Evolutionary conservation across 1,284 basidiomycete genomes (phyloP).

Genomic region (Malassezia brasiliensis): DNA sequence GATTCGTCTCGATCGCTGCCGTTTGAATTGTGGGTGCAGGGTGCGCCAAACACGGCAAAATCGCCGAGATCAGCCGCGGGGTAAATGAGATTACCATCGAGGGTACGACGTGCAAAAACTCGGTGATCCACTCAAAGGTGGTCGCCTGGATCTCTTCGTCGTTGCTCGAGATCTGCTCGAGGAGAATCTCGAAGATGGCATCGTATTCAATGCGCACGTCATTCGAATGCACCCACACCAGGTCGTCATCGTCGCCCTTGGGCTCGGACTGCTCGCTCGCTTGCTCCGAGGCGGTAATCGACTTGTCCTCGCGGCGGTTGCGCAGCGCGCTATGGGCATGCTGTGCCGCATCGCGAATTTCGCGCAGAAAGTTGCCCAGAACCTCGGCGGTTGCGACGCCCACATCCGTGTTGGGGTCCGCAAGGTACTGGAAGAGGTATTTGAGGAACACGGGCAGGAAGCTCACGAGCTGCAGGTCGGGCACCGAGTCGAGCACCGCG

Average conservation of each 20-base stretch:
- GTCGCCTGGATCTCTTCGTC: slow-evolving; percentile 51
- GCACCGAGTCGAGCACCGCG: slow-evolving; percentile 86
- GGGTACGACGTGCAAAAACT: slow-evolving; percentile 76
- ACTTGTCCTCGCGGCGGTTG: slow-evolving; percentile 9
- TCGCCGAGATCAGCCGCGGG: slow-evolving; percentile 78
- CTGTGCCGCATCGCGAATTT: slow-evolving; percentile 53
- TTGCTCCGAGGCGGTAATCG: not conserved
- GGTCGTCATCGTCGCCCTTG: slow-evolving; percentile 47
- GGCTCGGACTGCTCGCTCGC: not conserved
- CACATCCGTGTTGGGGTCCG: slow-evolving; percentile 89
- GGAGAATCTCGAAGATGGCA: slow-evolving; percentile 84
- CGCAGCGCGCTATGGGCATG: slow-evolving; percentile 5
- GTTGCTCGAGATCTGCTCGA: slow-evolving; percentile 66
- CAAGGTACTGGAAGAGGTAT: slow-evolving; percentile 78
- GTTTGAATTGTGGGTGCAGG: slow-evolving; percentile 78
- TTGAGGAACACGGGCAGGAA: slow-evolving; percentile 92
- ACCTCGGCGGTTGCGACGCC: slow-evolving; percentile 81
- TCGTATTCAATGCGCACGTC: slow-evolving; percentile 83
- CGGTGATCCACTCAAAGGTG: slow-evolving; percentile 74
- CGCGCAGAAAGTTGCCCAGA: slow-evolving; percentile 80
- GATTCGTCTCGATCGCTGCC: slow-evolving; percentile 77
- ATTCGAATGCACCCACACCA: slow-evolving; percentile 77
- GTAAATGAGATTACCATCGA: slow-evolving; percentile 91
- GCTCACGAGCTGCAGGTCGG: slow-evolving; percentile 85
- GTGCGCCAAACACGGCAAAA: slow-evolving; percentile 87